Evolutionary conservation across 768 basidiomycete species (phyloP).

Genomic region (Pisolithus tinctorius): DNA sequence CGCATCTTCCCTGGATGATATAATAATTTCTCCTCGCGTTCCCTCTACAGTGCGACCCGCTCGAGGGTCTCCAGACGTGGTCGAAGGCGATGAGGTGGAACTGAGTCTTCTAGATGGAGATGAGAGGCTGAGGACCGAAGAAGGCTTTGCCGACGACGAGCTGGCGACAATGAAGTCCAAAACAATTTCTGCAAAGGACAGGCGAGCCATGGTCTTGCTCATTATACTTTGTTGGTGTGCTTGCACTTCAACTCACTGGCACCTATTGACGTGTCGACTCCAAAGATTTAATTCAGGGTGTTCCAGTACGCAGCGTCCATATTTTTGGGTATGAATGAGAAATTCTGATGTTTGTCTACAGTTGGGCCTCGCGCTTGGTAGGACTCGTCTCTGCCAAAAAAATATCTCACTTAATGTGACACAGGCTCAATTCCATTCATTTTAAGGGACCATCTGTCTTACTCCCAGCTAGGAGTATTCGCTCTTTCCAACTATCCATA

Average conservation of each 20-base stretch:
- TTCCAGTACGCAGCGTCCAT: constrained; percentile 58
- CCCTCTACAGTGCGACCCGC: constrained; percentile 32
- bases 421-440: constrained; percentile 94
- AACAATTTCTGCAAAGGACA: constrained; percentile 67
- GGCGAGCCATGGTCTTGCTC: constrained; percentile 75
- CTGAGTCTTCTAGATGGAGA: constrained; percentile 54
- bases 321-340: background rate
- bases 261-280: constrained; percentile 9
- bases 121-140: constrained; percentile 42
- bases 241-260: constrained; percentile 6
- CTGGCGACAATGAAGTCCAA: constrained; percentile 35
- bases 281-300: constrained; percentile 76
- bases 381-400: constrained; percentile 8
- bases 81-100: constrained; percentile 49
- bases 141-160: constrained; percentile 34
- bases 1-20: constrained; percentile 53
- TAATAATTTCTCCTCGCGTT: constrained; percentile 52
- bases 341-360: constrained; percentile 20
- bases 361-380: constrained; percentile 87
- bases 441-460: constrained; percentile 90
- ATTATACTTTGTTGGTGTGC: constrained; percentile 78
- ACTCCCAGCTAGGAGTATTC: constrained; percentile 94
- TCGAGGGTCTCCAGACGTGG: constrained; percentile 20
- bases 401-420: constrained; percentile 4
- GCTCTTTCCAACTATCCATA: constrained; percentile 92